Evolutionary conservation across 1,139 yeast genomes (phyloP).

Genomic region (Scheffersomyces lignicola): DNA sequence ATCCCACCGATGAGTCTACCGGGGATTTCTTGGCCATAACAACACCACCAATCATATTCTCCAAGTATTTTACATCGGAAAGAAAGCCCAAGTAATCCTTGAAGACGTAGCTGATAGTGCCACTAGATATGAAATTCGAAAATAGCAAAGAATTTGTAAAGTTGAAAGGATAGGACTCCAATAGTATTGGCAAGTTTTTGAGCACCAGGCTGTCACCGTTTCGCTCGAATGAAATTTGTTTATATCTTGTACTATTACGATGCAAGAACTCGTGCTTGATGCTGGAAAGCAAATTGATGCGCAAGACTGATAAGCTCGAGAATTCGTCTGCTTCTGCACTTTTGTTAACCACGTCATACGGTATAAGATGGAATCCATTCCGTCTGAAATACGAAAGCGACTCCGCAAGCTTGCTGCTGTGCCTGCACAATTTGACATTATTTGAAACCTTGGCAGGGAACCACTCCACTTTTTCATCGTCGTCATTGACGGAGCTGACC

Average conservation of each 20-base stretch:
- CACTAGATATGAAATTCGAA: slow-evolving; percentile 46
- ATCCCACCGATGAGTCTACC: slow-evolving; percentile 37
- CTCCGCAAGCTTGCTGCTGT: slow-evolving; percentile 9
- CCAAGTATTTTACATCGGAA: slow-evolving; percentile 57
- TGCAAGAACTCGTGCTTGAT: neutral
- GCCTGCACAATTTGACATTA: slow-evolving; percentile 7
- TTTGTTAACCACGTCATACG: slow-evolving; percentile 20
- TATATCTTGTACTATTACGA: neutral
- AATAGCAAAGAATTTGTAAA: slow-evolving; percentile 60
- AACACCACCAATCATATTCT: slow-evolving; percentile 65
- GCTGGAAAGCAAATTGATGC: slow-evolving; percentile 4
- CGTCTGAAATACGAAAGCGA: slow-evolving; percentile 18
- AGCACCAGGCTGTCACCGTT: neutral
- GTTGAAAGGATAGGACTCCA: slow-evolving; percentile 55
- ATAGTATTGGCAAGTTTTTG: slow-evolving; percentile 14
- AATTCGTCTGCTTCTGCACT: slow-evolving; percentile 1
- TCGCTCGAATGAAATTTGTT: neutral
- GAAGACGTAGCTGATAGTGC: slow-evolving; percentile 41
- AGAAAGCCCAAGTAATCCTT: slow-evolving; percentile 29
- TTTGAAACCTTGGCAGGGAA: slow-evolving; percentile 11
- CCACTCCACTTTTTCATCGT: slow-evolving; percentile 21
- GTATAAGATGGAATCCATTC: slow-evolving; percentile 30
- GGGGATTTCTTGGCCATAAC: slow-evolving; percentile 20
- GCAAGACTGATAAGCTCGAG: slow-evolving; percentile 7
- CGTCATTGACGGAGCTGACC: slow-evolving; percentile 15